Percentiles rank a stretch among this genome's conserved stretches.
Evolutionary conservation across 805 yeast genomes (phyloP).

Genomic region (Middelhovenomyces tepae): DNA sequence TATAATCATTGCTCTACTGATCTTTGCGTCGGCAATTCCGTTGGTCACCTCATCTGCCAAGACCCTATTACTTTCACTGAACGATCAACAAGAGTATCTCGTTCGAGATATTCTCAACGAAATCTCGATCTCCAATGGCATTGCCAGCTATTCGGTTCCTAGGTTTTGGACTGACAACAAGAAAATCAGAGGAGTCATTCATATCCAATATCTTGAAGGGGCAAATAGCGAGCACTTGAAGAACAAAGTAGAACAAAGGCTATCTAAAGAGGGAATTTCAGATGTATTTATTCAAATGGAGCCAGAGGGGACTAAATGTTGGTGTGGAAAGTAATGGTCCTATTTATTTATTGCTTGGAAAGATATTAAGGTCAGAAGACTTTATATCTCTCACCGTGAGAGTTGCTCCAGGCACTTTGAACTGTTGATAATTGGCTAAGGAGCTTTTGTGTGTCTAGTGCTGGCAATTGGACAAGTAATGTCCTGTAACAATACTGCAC

Average conservation of each 20-base stretch:
- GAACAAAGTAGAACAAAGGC: slow-evolving; percentile 48
- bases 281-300: slow-evolving; percentile 62
- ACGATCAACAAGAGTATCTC: slow-evolving; percentile 47
- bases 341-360: slow-evolving; percentile 1
- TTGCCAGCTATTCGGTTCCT: slow-evolving; percentile 78
- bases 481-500: too few species aligned
- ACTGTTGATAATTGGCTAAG: too few species aligned
- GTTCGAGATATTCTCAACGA: slow-evolving; percentile 62
- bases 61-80: slow-evolving; percentile 57
- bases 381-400: too few species aligned
- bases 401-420: too few species aligned
- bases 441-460: too few species aligned
- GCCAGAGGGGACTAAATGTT: slow-evolving; percentile 51
- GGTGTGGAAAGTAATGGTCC: slow-evolving; percentile 43
- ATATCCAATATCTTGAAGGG: slow-evolving; percentile 60
- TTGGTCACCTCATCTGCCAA: slow-evolving; percentile 72
- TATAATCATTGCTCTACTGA: slow-evolving; percentile 70
- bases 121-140: slow-evolving; percentile 63
- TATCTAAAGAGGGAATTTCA: slow-evolving; percentile 38
- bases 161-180: slow-evolving; percentile 73
- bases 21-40: slow-evolving; percentile 77
- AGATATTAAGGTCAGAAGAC: too few species aligned
- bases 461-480: too few species aligned
- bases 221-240: slow-evolving; percentile 56
- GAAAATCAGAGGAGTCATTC: slow-evolving; percentile 66